A percentile compares a stretch with the other conserved stretches of the same genome.
phyloP scores from a whole-genome alignment of 805 yeast species.

The Lipomyces lipofer region DNA sequence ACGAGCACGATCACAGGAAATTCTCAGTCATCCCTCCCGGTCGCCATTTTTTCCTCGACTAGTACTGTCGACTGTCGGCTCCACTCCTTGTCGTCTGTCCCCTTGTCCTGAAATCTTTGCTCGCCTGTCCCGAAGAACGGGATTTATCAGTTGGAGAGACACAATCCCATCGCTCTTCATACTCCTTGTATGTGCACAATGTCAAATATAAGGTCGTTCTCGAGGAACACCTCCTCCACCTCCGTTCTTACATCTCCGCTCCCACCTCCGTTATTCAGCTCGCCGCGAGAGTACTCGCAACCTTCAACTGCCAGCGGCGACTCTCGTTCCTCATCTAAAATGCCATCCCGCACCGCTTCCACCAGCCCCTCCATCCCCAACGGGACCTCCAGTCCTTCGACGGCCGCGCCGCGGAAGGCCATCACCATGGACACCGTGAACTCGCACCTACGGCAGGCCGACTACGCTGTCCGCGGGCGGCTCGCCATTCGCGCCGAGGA shows the following conservation, averaged over 20 bases:
- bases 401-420: slow-evolving; percentile 20
- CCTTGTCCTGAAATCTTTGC: too few relatives aligned
- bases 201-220: slow-evolving; percentile 2
- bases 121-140: too few relatives aligned
- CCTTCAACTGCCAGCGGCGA: neutral
- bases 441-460: slow-evolving; percentile 73
- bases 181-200: too few relatives aligned
- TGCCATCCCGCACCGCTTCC: neutral
- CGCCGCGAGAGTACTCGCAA: neutral
- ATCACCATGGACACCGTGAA: slow-evolving; percentile 60
- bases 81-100: too few relatives aligned
- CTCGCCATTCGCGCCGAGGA: slow-evolving; percentile 95
- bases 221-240: slow-evolving; percentile 1
- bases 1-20: too few relatives aligned
- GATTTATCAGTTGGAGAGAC: too few relatives aligned
- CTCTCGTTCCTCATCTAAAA: neutral
- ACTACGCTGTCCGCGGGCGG: slow-evolving; percentile 93
- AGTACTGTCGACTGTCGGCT: too few relatives aligned
- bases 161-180: too few relatives aligned
- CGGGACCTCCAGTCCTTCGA: slow-evolving; percentile 1
- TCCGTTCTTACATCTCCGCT: slow-evolving; percentile 1
- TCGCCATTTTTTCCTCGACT: too few relatives aligned
- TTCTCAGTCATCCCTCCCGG: too few relatives aligned
- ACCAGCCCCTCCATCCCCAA: neutral
- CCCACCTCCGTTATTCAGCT: neutral